Evolutionary conservation across 2,329 filamentous ascomycete species (phyloP).

Genomic region (Hypoxylon sp.): DNA sequence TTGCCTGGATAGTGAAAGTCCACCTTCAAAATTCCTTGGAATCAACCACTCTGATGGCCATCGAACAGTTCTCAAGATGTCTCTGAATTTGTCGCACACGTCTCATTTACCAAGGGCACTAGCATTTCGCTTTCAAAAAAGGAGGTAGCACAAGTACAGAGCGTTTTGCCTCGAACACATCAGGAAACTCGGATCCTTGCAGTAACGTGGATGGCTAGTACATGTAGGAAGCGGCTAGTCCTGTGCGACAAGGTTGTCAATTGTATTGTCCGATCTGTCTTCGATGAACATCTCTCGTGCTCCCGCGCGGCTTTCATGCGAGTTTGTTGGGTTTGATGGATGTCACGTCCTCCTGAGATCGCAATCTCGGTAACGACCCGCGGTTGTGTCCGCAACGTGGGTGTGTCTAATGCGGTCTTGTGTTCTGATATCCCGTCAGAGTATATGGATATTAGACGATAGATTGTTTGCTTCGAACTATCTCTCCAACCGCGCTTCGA

Average conservation of each 20-base stretch:
- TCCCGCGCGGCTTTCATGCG: not conserved
- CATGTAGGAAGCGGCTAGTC: constrained; percentile 1
- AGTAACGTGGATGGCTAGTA: constrained; percentile 23
- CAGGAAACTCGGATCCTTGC: constrained; percentile 25
- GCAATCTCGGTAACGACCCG: constrained; percentile 34
- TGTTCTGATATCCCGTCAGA: constrained; percentile 1
- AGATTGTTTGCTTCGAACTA: constrained; percentile 37
- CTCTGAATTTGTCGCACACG: constrained; percentile 1
- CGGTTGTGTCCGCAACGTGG: constrained; percentile 15
- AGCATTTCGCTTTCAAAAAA: not conserved
- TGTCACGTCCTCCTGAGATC: constrained; percentile 30
- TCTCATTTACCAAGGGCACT: constrained; percentile 6
- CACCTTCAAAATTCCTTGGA: not conserved
- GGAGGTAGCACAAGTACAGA: constrained; percentile 4
- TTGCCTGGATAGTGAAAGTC: not conserved
- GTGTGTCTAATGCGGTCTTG: constrained; percentile 11
- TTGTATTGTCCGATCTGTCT: constrained; percentile 32
- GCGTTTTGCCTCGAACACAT: constrained; percentile 6
- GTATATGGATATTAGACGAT: constrained; percentile 4
- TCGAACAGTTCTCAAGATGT: not conserved
- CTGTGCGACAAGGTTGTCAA: constrained; percentile 28
- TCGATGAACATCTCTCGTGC: constrained; percentile 17
- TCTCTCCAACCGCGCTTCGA: constrained; percentile 22
- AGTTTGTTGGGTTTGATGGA: constrained; percentile 15
- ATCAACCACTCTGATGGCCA: not conserved